These are phyloP conservation scores for Zymoseptoria tritici DNA, from an alignment of 2,329 filamentous ascomycete genomes.

Conservation along the genomic window DNA sequence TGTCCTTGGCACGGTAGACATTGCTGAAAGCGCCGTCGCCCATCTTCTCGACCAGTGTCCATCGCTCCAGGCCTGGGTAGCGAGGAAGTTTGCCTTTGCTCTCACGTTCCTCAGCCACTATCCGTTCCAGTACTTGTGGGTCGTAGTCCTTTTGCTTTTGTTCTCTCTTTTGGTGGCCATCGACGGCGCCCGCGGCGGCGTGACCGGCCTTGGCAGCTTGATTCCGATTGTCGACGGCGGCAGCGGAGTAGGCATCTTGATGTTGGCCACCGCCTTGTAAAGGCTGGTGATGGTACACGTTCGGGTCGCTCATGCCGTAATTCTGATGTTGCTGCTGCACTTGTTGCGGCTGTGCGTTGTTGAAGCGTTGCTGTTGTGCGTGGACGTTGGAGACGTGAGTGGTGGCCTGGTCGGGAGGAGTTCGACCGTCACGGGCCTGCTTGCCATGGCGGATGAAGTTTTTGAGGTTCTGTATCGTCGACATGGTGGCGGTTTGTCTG, in stretches of 20 bases:
- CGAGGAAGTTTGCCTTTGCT: constrained; percentile 76
- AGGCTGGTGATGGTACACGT: constrained; percentile 52
- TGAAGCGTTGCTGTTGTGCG: constrained; percentile 52
- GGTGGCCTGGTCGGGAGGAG: constrained; percentile 49
- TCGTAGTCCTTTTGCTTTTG: constrained; percentile 46
- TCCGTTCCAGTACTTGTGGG: constrained; percentile 64
- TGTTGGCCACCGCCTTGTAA: constrained; percentile 37
- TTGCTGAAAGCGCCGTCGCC: constrained; percentile 98
- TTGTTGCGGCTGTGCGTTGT: constrained; percentile 27
- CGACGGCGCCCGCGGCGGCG: constrained; percentile 55
- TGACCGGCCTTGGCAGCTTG: constrained; percentile 61
- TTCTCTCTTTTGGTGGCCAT: constrained; percentile 53
- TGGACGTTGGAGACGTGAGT: constrained; percentile 58
- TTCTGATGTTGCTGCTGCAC: constrained; percentile 27
- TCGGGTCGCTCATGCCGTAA: constrained; percentile 52
- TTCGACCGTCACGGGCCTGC: constrained; percentile 67
- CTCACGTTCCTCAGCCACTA: constrained; percentile 87
- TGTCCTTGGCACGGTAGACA: constrained; percentile 83
- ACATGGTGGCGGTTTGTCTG: constrained; percentile 41
- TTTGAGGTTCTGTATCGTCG: constrained; percentile 87
- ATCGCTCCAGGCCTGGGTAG: constrained; percentile 79
- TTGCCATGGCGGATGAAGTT: constrained; percentile 98
- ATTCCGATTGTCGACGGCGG: constrained; percentile 55
- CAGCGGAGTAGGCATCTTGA: constrained; percentile 53
- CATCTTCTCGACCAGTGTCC: constrained; percentile 91